Base-by-base conservation (phyloP, 352 stramenopile species). In the Phytopythium delawarense region DNA sequence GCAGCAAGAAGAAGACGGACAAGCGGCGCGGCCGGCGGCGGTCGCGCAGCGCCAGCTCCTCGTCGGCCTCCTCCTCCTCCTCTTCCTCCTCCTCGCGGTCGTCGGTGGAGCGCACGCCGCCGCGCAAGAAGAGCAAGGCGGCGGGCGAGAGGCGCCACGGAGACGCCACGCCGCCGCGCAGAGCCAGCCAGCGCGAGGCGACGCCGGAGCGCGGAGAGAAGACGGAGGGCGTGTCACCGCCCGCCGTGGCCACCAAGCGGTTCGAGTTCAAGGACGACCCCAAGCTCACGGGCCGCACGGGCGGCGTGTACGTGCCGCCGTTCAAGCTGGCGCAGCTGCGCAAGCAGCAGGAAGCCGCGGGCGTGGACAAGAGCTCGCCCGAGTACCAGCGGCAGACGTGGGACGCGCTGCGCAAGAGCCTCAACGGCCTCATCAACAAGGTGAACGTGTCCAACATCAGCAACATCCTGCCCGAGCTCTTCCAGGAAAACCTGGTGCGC, bases 361-460 rank as follows among this genome's bases (percentile, higher is more conserved):
- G 35, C 15, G 20, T 61, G 9, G 75, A 92, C 61, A 81, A 82
- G 40, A 74, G 42, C 49, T 91, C 81, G 8, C 70, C 85, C n/a
- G 76, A 88, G 65, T 89, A 85, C 62, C 97, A 99, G 79, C 80
- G 91, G 9, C 84, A 93, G 59, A 96, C 88, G 45, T 99, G 98
- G 98, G 90, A 99, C 62, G 90, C 94, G 16, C 83, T 99, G 45
- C 87, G 95, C 57, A 99, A 98, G 68, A 96, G 93, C 44, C 96
- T 99, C 70, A 99, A 99, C 75, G 97, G 98, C 30, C 88, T 98
- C 32, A 98, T 99, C 75, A 99, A 99, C 85, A 98, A 98, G 70
- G 84, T 96, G 7, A 96, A 92, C 58, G 84, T 93, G 54, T 75
- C 74, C 59, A 99, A 98, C 67, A 94, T 99, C 56, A 94, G 97